Evolutionary conservation across 2,329 filamentous ascomycete species (phyloP).

Genomic region (Sporothrix dimorphospora): DNA sequence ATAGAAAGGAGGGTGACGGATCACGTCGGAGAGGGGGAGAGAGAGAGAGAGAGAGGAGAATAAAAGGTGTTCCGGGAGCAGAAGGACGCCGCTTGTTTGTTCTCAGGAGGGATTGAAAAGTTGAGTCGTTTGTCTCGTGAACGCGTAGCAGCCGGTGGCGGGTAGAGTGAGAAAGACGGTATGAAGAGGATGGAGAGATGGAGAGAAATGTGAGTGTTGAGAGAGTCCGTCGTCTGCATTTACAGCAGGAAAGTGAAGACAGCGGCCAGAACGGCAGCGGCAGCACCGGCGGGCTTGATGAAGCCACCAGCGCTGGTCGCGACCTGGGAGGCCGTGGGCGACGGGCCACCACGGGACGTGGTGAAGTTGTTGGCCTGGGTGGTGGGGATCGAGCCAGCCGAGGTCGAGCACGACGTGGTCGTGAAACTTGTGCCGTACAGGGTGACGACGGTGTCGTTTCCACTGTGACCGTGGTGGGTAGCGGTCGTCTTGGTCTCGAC

Average conservation of each 20-base stretch:
- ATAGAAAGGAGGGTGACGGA: neutral
- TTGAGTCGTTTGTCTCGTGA: slow-evolving; percentile 32
- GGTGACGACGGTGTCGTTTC: slow-evolving; percentile 32
- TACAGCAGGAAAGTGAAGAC: slow-evolving; percentile 39
- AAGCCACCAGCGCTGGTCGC: slow-evolving; percentile 40
- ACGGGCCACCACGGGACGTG: slow-evolving; percentile 29
- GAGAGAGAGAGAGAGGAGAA: neutral
- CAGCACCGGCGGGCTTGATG: slow-evolving; percentile 40
- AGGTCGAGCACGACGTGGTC: slow-evolving; percentile 25
- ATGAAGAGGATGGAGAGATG: neutral
- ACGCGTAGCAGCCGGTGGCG: slow-evolving; percentile 33
- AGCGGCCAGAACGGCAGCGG: slow-evolving; percentile 37
- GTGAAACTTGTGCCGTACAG: slow-evolving; percentile 34
- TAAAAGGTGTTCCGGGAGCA: neutral
- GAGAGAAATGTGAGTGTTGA: neutral
- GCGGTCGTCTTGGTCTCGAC: slow-evolving; percentile 10
- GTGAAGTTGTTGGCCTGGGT: slow-evolving; percentile 28
- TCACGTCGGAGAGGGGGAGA: too few relatives aligned
- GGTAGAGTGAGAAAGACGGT: neutral
- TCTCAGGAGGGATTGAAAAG: slow-evolving; percentile 1
- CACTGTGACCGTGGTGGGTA: slow-evolving; percentile 23
- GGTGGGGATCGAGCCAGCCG: neutral
- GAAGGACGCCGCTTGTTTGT: slow-evolving; percentile 28
- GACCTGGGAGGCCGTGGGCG: slow-evolving; percentile 33
- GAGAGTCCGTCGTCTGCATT: neutral